Base-by-base conservation (phyloP, 805 yeast genomes). In the Wickerhamiella cacticola region DNA sequence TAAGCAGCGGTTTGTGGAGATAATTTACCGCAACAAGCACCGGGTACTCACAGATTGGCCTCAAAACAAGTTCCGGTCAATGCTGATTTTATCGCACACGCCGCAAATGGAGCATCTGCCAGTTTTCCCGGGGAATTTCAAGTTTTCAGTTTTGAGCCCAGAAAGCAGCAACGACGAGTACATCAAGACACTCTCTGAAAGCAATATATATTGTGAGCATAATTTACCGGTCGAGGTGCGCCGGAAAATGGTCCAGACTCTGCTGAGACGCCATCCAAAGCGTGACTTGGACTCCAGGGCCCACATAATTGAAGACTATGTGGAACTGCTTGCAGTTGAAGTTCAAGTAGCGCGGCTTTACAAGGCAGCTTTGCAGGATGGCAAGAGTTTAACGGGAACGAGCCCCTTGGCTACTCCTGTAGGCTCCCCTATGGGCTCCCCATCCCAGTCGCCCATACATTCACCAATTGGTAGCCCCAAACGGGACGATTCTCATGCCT, bases 311-410 rank as follows among this genome's bases (percentile, higher is more conserved):
- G 66, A 68, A 45, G 73, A 69, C 41, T 81, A 76, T 57, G 63
- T 80, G 25, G 65, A 63, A 18, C 69, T 64, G 41, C 55, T 80
- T 42, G 82, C 83, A 13, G 71, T 76, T 46, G 70, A 74, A 48
- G 75, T 80, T 13, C 88, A 81, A 61, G 74, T 79, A n/a, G 75
- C 74, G 9, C 63, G 88, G 43, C 73, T 81, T 9, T 79, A 72
- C 60, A 73, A 72, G 55, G 79, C 78, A 2, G 59, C 68, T 21
- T 48, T 70, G 16, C 52, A 16, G 46, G 45, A 36, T 33, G 49
- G 26, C 18, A 18, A 10, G 28, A 42, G 43, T 15, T n/a, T n/a
- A n/a, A n/a, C n/a, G n/a, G n/a, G n/a, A n/a, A n/a, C n/a, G n/a
- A 24, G n/a, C 10, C 18, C 34, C 38, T 46, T 18, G 15, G 7